Evolutionary conservation across 2,329 filamentous ascomycete species (phyloP).

Genomic region (Grosmannia huntii): DNA sequence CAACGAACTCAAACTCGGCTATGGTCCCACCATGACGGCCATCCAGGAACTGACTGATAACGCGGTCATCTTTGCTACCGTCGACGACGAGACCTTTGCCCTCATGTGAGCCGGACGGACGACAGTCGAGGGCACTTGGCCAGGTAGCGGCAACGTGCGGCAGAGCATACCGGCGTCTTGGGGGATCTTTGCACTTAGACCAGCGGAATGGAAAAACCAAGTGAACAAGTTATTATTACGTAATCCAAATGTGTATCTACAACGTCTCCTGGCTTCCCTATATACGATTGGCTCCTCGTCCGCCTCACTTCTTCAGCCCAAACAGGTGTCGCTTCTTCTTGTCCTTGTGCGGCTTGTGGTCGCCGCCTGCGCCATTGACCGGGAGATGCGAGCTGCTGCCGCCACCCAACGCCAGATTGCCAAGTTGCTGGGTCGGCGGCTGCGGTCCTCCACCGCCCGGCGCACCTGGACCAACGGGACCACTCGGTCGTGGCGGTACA

Average conservation of each 20-base stretch:
- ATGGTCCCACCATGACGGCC: constrained; percentile 60
- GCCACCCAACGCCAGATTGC: constrained; percentile 36
- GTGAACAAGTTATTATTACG: not conserved
- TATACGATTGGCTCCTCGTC: not conserved
- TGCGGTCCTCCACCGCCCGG: constrained; percentile 20
- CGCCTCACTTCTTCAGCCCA: constrained; percentile 19
- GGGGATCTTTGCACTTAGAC: not conserved
- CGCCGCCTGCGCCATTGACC: constrained; percentile 11
- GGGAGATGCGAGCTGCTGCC: constrained; percentile 9
- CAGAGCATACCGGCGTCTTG: not conserved
- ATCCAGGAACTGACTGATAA: constrained; percentile 65
- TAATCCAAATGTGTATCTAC: not conserved
- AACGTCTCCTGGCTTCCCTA: not conserved
- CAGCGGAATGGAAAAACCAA: too few relatives aligned
- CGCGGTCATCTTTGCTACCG: constrained; percentile 76
- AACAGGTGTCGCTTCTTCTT: constrained; percentile 24
- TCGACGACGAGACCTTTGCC: constrained; percentile 72
- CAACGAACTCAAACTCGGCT: constrained; percentile 47
- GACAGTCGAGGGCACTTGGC: not conserved
- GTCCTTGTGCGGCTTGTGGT: constrained; percentile 30
- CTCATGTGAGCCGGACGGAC: not conserved
- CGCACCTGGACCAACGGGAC: constrained; percentile 8
- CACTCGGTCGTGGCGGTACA: not conserved
- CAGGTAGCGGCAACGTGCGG: too few relatives aligned
- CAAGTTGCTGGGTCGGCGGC: constrained; percentile 43